Evolutionary conservation across 352 stramenopile species (phyloP).

Genomic region (Pythium apleroticum): DNA sequence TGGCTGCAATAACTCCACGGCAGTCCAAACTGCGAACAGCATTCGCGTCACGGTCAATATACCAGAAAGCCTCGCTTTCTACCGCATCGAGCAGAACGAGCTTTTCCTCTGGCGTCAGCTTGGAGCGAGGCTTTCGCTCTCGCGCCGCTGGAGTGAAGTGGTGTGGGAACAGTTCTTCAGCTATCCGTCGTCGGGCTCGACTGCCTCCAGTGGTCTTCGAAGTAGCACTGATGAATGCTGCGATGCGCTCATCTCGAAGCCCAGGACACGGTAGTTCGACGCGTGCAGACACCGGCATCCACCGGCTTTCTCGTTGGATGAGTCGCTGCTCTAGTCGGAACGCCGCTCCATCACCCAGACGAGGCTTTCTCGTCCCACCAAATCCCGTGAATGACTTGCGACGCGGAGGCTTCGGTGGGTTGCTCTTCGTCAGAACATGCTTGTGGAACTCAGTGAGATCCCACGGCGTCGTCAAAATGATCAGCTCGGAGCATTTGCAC

Average conservation of each 20-base stretch:
- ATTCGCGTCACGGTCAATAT: slow-evolving; percentile 75
- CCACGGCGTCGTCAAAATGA: slow-evolving; percentile 55
- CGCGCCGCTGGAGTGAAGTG: slow-evolving; percentile 32
- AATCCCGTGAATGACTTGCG: slow-evolving; percentile 7
- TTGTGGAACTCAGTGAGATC: slow-evolving; percentile 53
- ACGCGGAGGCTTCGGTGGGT: slow-evolving; percentile 21
- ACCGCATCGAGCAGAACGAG: slow-evolving; percentile 71
- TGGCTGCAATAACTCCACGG: slow-evolving; percentile 41
- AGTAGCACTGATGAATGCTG: slow-evolving; percentile 48
- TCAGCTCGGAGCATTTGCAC: slow-evolving; percentile 63
- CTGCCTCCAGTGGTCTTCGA: slow-evolving; percentile 67
- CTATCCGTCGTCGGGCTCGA: slow-evolving; percentile 61
- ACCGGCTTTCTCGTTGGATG: slow-evolving; percentile 54
- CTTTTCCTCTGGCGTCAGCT: slow-evolving; percentile 38
- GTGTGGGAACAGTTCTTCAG: slow-evolving; percentile 68
- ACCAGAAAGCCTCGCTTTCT: slow-evolving; percentile 72
- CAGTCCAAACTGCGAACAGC: slow-evolving; percentile 74
- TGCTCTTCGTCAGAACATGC: slow-evolving; percentile 59
- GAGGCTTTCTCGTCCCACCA: slow-evolving; percentile 24
- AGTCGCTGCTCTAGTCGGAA: slow-evolving; percentile 40
- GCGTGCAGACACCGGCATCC: slow-evolving; percentile 43
- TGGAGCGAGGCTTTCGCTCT: slow-evolving; percentile 20
- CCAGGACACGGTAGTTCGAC: slow-evolving; percentile 63
- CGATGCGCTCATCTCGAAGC: slow-evolving; percentile 55
- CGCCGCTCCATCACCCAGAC: slow-evolving; percentile 24